Conservation (phyloP, 192 early-diverging fungal genomes). For the Linnemannia zychae region DNA sequence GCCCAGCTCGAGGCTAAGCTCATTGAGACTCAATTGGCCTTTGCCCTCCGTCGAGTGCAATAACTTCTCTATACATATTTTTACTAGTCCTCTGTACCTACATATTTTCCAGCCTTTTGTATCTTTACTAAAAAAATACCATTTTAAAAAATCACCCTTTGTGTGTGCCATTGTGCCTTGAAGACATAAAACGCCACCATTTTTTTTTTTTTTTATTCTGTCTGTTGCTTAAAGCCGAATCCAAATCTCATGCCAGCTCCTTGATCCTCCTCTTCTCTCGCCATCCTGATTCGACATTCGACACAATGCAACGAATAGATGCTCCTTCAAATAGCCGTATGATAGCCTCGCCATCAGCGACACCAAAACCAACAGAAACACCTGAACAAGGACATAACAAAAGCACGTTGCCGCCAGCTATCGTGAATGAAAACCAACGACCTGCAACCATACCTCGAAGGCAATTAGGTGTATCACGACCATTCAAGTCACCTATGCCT, state of each 20-base stretch:
- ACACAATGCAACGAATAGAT: conserved; percentile 24
- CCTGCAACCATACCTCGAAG: neutral
- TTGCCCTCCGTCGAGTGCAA: conserved; percentile 20
- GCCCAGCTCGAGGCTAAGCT: conserved; percentile 56
- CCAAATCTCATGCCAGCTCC: neutral
- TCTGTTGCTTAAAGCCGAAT: neutral
- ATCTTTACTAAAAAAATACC: neutral
- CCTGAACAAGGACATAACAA: neutral
- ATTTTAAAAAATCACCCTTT: neutral
- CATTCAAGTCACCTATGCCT: conserved; percentile 19
- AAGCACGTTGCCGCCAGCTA: neutral
- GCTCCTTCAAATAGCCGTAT: conserved; percentile 31
- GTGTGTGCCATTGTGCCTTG: neutral
- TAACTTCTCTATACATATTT: neutral
- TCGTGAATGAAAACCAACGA: neutral
- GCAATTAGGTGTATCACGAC: neutral
- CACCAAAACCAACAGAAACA: neutral
- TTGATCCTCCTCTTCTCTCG: neutral
- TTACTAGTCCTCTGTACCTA: neutral
- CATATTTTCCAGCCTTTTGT: neutral
- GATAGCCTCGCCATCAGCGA: neutral
- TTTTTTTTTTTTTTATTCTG: neutral
- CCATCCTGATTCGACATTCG: conserved; percentile 1
- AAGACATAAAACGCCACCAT: conserved; percentile 18
- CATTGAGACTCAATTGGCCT: conserved; percentile 48